Base-by-base conservation (phyloP, 768 basidiomycete species). In the Tulasnella sp. region DNA sequence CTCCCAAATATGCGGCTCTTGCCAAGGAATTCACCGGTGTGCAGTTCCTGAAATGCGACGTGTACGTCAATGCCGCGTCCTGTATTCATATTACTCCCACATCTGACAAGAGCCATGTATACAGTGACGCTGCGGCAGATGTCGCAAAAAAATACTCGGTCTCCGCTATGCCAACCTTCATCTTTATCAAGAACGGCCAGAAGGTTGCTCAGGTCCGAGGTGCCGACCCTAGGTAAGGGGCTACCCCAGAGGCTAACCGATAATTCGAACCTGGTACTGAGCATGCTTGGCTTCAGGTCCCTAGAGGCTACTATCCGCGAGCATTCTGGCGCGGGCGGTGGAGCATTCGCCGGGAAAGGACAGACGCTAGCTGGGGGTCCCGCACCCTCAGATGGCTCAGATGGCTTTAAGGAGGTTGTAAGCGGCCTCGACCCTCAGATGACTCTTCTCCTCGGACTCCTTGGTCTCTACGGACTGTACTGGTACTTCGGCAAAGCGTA, bases 131-230 rank as follows among this genome's bases (percentile, higher is more conserved):
- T 70, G 89, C 89, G 25, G 82, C 79, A 78, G 93, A 93, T 58
- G 90, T 95, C 36, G 89, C 93, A 9, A 80, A 84, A 38, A 71
- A 83, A 54, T 93, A 93, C 81, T 83, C 82, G 4, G 86, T 96
- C 77, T 83, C 88, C 34, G 93, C 93, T 0, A 95, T 96, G 93
- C 93, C 93, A 2, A 93, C 93, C 0, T 94, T 94, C 78, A 81
- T 94, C 40, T 93, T 95, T 81, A 80, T 94, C 77, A 90, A 88
- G 80, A 91, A 91, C 25, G 84, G 82, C 49, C 85, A 84, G 1
- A 89, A 92, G 80, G 87, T 94, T 29, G 91, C 92, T 79, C 86
- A 86, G 83, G 89, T 95, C 36, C 87, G 86, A 73, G 93, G 93
- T 6, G 93, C 93, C 15, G 85, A 94, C 81, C 87, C 82, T 81